Percentiles rank a stretch among this genome's conserved stretches.
phyloP scores from a whole-genome alignment of 345 rosid genomes.

The Murraya koenigii region DNA sequence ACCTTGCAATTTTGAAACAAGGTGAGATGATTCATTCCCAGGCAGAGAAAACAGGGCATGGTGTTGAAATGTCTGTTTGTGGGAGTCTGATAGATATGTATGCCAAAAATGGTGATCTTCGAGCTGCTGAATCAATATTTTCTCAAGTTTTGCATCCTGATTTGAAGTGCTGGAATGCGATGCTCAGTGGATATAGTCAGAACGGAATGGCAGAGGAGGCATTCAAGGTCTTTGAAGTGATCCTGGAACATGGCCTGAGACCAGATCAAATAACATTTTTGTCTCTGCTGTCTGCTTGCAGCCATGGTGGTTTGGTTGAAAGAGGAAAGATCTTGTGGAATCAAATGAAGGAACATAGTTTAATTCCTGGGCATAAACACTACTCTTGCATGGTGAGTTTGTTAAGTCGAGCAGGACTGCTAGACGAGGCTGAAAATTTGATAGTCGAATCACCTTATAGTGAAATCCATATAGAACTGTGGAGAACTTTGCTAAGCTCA shows the following conservation, averaged over 20 bases:
- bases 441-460: conserved; percentile 38
- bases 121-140: conserved; percentile 54
- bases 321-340: conserved; percentile 67
- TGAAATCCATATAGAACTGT: conserved; percentile 47
- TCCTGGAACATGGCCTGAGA: conserved; percentile 32
- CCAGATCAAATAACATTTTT: conserved; percentile 80
- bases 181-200: conserved; percentile 74
- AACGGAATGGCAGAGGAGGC: conserved; percentile 75
- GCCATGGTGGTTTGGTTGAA: conserved; percentile 60
- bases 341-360: conserved; percentile 48
- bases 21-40: conserved; percentile 75
- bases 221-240: conserved; percentile 39
- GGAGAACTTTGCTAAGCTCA: conserved; percentile 81
- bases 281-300: conserved; percentile 73
- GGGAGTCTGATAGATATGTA: conserved; percentile 86
- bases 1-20: conserved; percentile 57
- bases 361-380: conserved; percentile 64
- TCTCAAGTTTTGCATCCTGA: conserved; percentile 48
- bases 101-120: conserved; percentile 62
- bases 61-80: conserved; percentile 48
- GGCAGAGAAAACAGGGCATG: conserved; percentile 54
- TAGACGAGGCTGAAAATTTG: conserved; percentile 57
- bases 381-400: conserved; percentile 81
- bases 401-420: conserved; percentile 70
- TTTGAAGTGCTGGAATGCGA: conserved; percentile 84